Base-by-base conservation (phyloP, 805 yeast genomes). In the Yarrowia sp. region DNA sequence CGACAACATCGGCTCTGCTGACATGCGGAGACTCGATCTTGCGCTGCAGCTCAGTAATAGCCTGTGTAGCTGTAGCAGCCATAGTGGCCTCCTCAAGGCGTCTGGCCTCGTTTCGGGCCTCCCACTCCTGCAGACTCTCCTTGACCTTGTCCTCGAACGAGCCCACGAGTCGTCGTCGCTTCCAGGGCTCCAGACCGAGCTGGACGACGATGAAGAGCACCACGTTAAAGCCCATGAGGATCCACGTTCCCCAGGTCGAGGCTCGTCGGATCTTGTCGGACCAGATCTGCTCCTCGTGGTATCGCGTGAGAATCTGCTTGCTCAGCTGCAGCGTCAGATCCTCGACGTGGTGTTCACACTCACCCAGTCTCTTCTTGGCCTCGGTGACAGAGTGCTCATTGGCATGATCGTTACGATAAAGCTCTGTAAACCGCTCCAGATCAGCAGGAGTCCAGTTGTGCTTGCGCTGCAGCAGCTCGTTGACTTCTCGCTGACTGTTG, bases 261-360 rank as follows among this genome's bases (percentile, higher is more conserved):
- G 96, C 90, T 66, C 92, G 82, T 64, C 99, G 79, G 64, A 94
- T 94, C 73, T 92, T 92, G 74, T 94, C 99, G 1, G 97, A 90
- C 98, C 99, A 94, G 7, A 94, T 84, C 73, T 94, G 98, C 70
- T 94, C 99, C 72, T 94, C 98, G 65, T 93, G 97, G 69, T 94
- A 94, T 67, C 98, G 78, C 1, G 91, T 85, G 69, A 93, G 77
- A 16, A 94, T 94, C 63, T 89, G 86, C 62, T 85, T 85, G 16
- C 90, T 85, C 49, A 91, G 74, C 62, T 80, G 82, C 61, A 84
- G 80, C 66, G 88, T 93, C 18, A 86, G 73, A 9, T 84, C 84
- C 62, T 91, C 97, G 41, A 86, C 88, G 49, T 73, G 71, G 2
- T 69, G 71, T 67, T 92, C 97, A 1, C 84, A 77, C 24, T 76